These are phyloP conservation scores for Citrullus colocynthis DNA, from an alignment of 306 rosid genomes.

Conservation along the genomic window DNA sequence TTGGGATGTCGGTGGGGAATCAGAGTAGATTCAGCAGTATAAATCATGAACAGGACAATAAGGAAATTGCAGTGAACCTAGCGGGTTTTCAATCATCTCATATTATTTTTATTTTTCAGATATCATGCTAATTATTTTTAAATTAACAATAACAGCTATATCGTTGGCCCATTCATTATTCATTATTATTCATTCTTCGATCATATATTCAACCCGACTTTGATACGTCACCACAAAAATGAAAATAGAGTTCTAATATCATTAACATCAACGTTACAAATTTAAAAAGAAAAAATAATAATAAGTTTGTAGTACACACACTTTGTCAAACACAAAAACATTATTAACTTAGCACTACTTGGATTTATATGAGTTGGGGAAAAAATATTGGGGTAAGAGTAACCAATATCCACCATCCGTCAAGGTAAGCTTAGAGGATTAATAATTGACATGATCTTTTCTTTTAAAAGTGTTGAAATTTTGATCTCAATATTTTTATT, in stretches of 20 bases:
- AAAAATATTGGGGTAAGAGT: no score
- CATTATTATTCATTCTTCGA: background rate
- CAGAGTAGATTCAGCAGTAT: background rate
- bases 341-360: no score
- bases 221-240: background rate
- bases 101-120: no score
- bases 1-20: constrained; percentile 1
- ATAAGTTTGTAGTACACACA: background rate
- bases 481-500: no score
- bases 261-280: background rate
- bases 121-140: background rate
- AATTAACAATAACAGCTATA: background rate
- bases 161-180: background rate
- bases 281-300: no score
- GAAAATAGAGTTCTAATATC: background rate
- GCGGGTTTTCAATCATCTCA: background rate
- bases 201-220: background rate
- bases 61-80: constrained; percentile 7
- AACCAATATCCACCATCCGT: no score
- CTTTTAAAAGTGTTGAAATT: no score
- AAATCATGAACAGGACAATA: background rate
- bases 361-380: no score
- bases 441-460: no score
- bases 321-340: no score
- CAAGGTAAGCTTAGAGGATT: no score